Evolutionary conservation across 2,329 filamentous ascomycete species (phyloP), one percentile per base, ranked within the genome.

Genomic region (Cytospora schulzeri): DNA sequence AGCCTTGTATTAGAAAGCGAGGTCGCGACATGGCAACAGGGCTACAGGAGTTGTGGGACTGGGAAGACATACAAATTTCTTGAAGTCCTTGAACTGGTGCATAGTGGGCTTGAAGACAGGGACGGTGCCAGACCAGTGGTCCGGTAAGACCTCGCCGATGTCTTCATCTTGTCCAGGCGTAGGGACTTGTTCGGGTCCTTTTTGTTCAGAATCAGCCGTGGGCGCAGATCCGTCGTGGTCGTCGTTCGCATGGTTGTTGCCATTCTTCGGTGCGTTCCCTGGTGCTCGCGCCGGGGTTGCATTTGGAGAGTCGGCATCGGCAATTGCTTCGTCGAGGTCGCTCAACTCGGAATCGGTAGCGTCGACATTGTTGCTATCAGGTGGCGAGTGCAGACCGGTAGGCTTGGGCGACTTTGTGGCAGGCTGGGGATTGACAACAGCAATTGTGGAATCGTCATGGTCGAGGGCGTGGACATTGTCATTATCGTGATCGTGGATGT

Each of bases 51-150:
- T 19, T 28, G 35, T 29, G 48, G 61, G 11, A 48, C 29, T 33
- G 31, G 38, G 28, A 33, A 53, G 66, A 80, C 86, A 69, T 81
- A 98, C 91, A 76, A 96, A 98, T 74, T 86, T 87, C 78, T 94
- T 91, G 77, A 99, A 99, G 78, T 95, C 92, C 73, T 88, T 88
- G 79, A 98, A 98, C 78, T 99, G 93, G 67, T 90, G 85, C 92
- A 97, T 96, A 65, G 90, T 94, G 77, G 95, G 95, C 77, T 89
- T 94, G 79, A 99, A 99, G 66, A 99, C 90, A 11, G 95, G 94
- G 41, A 99, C 91, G 67, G 88, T 91, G 67, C 93, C 93, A 73
- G 92, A 96, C 81, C 92, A 97, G 76, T 97, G 89, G 74, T 93
- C 92, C 1, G 94, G 94, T 55, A 88, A 81, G 62, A 96, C 85